Evolutionary conservation across 2,329 filamentous ascomycete genomes (phyloP), one percentile per base, ranked within the genome.

Genomic region (Clonostachys solani): DNA sequence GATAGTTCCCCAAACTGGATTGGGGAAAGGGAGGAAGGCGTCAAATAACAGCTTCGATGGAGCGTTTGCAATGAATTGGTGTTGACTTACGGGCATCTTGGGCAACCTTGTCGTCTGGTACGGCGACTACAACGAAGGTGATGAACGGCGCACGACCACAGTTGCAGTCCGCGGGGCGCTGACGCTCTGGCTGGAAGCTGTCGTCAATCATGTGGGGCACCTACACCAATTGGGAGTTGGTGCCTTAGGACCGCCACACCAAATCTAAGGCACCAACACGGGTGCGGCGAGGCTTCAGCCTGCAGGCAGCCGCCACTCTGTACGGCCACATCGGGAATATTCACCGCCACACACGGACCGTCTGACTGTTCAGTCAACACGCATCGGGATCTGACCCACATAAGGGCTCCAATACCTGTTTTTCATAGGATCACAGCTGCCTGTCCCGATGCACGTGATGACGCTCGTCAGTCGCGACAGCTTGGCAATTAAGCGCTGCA

Each of bases 81-180:
- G 33, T 6, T 41, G 35, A 64, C 72, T 44, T 70, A 75, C 72
- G 62, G 72, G 72, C 72, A 75, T 75, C 55, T 66, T 73, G 67
- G 60, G 57, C 49, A 61, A 54, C 52, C 54, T 44, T 50, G 42
- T 53, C 50, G 37, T 50, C n/a, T 29, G 38, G 41, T 43, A 40
- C 23, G 16, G 15, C 12, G 46, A 40, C 34, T 36, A 15, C 45
- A 38, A 29, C 36, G 16, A 12, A 33, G 41, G 8, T 17, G 29
- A 40, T 33, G 41, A 33, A 29, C 33, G 42, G 42, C 37, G 47
- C 40, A 49, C 38, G 47, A 34, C 36, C 23, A 50, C 54, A 55
- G 52, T 56, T 35, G 58, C 56, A 53, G 55, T 55, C 59, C 52
- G 58, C 59, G 60, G 59, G 60, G 60, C 58, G 45, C 45, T 40